Conservation (phyloP, 2,329 filamentous ascomycete species). For the Clonostachys rhizophaga region DNA sequence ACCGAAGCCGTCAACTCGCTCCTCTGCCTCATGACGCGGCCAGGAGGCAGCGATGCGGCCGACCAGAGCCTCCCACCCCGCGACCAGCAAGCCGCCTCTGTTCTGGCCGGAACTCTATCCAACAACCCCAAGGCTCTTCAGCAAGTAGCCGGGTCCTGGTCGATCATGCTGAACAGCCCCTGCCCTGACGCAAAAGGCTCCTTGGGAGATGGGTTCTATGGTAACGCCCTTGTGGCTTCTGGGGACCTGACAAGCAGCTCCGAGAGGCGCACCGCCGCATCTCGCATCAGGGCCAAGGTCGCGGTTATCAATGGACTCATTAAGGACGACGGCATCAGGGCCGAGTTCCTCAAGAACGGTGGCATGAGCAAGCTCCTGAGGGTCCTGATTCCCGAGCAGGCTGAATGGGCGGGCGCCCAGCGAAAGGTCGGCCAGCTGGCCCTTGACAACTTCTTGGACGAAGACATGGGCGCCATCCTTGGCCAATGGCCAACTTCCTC, state of each 20-base stretch:
- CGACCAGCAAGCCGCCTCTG: conserved; percentile 49
- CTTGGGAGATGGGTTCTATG: conserved; percentile 33
- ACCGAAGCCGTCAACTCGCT: conserved; percentile 46
- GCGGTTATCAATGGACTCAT: conserved; percentile 51
- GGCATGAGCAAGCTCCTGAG: conserved; percentile 52
- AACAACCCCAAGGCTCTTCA: conserved; percentile 61
- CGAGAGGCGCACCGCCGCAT: conserved; percentile 11
- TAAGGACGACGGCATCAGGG: conserved; percentile 44
- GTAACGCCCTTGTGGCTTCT: background rate
- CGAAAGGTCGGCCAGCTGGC: conserved; percentile 54
- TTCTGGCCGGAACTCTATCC: conserved; percentile 53
- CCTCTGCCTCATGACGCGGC: conserved; percentile 44
- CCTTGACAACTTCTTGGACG: conserved; percentile 63
- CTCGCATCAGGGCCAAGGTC: conserved; percentile 32
- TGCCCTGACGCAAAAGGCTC: conserved; percentile 23
- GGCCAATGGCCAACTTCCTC: conserved; percentile 48
- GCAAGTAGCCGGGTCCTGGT: conserved; percentile 44
- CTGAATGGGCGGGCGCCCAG: conserved; percentile 43
- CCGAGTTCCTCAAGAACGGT: conserved; percentile 46
- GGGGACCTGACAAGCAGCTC: conserved; percentile 3
- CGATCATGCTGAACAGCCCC: conserved; percentile 25
- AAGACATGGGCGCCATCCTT: conserved; percentile 53
- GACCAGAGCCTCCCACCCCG: conserved; percentile 22
- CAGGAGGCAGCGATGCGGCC: too few species aligned
- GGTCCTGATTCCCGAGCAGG: conserved; percentile 41